Percentiles rank a stretch among this genome's conserved stretches.
Conservation (phyloP, 2,329 filamentous ascomycete species). For the Colletotrichum sp. region DNA sequence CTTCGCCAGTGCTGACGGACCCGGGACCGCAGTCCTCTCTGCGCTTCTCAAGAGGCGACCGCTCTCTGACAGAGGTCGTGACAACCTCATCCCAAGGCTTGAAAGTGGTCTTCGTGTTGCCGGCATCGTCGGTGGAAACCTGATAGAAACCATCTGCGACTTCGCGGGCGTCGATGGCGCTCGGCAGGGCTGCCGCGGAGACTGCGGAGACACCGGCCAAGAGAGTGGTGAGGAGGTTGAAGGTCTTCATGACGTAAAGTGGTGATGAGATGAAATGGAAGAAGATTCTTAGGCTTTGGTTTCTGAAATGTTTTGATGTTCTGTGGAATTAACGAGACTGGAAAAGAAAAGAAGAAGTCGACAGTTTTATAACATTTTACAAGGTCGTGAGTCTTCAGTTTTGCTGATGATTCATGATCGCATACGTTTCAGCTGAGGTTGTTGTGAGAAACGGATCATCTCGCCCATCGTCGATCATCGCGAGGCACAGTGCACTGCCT, state of each 20-base stretch:
- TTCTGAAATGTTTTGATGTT: background rate
- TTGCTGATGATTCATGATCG: background rate
- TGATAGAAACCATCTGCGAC: background rate
- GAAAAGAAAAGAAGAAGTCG: background rate
- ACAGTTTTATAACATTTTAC: background rate
- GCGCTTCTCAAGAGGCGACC: background rate
- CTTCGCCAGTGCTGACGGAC: background rate
- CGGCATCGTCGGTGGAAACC: background rate
- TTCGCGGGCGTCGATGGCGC: background rate
- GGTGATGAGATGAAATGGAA: background rate
- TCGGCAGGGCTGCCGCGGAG: background rate
- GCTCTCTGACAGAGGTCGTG: background rate
- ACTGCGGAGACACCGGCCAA: background rate
- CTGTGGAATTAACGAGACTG: background rate
- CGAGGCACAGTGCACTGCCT: background rate
- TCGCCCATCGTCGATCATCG: background rate
- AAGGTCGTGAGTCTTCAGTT: background rate
- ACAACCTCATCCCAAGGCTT: background rate
- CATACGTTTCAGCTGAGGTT: background rate
- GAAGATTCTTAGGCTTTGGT: background rate
- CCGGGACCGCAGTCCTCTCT: background rate
- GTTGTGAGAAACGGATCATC: background rate
- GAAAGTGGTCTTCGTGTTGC: background rate
- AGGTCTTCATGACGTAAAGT: background rate
- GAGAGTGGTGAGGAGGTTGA: background rate